Conservation (phyloP, 371 early-diverging fungal species). For the Mucor ambiguus region DNA sequence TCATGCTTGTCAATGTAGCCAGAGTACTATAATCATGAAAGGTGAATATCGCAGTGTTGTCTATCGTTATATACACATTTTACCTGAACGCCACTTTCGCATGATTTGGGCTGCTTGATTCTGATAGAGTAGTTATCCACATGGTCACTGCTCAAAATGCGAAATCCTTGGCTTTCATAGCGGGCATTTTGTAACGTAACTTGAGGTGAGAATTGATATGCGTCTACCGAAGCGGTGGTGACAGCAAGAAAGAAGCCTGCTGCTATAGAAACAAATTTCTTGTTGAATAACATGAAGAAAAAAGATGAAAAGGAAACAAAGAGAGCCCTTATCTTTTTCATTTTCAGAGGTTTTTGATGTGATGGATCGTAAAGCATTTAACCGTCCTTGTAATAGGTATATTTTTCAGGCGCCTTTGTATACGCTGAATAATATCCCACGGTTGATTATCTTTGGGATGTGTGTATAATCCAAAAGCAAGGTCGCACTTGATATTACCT, state of each 20-base stretch:
- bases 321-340: not conserved
- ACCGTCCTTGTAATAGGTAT: not conserved
- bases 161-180: slow-evolving; percentile 14
- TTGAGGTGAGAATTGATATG: not conserved
- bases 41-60: not conserved
- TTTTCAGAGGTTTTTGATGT: not conserved
- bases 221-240: not conserved
- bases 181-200: not conserved
- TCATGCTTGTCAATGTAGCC: slow-evolving; percentile 35
- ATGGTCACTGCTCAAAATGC: slow-evolving; percentile 10
- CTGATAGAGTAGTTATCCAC: slow-evolving; percentile 30
- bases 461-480: not conserved
- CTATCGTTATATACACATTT: not conserved
- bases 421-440: slow-evolving; percentile 2
- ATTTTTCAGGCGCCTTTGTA: slow-evolving; percentile 1
- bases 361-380: not conserved
- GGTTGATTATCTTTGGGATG: slow-evolving; percentile 3
- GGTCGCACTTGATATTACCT: slow-evolving; percentile 2
- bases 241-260: not conserved
- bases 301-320: not conserved
- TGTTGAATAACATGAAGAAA: not conserved
- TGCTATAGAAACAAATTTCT: not conserved
- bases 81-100: slow-evolving; percentile 36
- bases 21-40: slow-evolving; percentile 29
- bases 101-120: slow-evolving; percentile 33